Base-by-base conservation (phyloP, 805 yeast genomes). In the Hanseniaspora meyeri region DNA sequence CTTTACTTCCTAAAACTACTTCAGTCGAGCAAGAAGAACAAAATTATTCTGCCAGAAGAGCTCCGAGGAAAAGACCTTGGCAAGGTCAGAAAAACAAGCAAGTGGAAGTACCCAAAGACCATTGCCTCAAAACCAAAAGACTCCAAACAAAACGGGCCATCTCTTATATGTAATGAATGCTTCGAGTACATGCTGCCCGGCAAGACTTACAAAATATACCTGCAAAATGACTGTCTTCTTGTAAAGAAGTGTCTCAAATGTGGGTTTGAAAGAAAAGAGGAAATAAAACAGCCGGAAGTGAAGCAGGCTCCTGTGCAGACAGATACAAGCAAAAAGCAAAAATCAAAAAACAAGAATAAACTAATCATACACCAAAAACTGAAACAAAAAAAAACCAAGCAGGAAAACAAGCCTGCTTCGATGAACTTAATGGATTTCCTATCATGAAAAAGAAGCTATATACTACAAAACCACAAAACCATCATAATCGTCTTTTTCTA, bases 1-100 rank as follows among this genome's bases (percentile, higher is more conserved):
- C 31, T 57, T 7, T 57, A 51, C 32, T 39, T 45, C 14, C 16
- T 19, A n/a, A 51, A 47, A 29, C 32, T 57, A 14, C 49, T 31
- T 14, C 29, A 47, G 14, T 39, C 49, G 2, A 46, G 56, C n/a
- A 57, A 57, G 31, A 57, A 57, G 24, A 57, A 57, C 32, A 51
- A 57, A 31, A 36, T 57, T 5, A 37, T 51, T 3, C 27, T 57
- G 6, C 52, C 51, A 16, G 50, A 51, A 36, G 53, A 51, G 11
- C 43, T 51, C 19, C 43, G 49, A 43, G 59, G 59, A 14, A n/a
- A 48, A n/a, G 47, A 43, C 17, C 37, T 39, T 29, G 50, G 55
- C 5, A 50, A 56, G 36, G 16, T 38, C 2, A 37, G 40, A n/a
- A 46, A 56, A 46, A 17, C 31, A n/a, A 45, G 50, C 29, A 56